phyloP scores from a whole-genome alignment of 225 moss, liverwort and hornwort genomes.

The Anthoceros angustus region DNA sequence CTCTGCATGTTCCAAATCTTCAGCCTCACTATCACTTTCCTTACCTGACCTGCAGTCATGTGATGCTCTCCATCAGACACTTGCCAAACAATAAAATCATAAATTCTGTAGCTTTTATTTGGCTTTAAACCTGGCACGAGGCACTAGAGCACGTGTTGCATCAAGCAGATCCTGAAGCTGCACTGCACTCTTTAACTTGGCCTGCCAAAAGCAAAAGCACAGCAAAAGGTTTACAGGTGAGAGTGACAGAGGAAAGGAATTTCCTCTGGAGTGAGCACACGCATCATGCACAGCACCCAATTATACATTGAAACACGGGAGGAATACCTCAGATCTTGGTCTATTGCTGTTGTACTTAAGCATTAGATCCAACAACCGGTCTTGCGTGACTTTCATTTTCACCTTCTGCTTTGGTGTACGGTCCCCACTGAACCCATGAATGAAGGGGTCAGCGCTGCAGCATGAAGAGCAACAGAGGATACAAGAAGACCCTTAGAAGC shows the following conservation, averaged over 20 bases:
- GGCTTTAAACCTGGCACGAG: slow-evolving; percentile 49
- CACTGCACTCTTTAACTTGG: slow-evolving; percentile 91
- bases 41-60: slow-evolving; percentile 53
- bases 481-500: background rate
- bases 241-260: background rate
- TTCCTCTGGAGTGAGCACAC: background rate
- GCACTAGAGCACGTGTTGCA: slow-evolving; percentile 90
- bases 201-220: slow-evolving; percentile 23
- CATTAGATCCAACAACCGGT: slow-evolving; percentile 84
- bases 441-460: background rate
- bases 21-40: slow-evolving; percentile 99
- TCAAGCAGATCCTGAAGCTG: slow-evolving; percentile 98
- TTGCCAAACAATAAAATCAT: slow-evolving; percentile 2
- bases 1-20: slow-evolving; percentile 90
- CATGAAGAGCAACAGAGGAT: background rate
- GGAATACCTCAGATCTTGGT: slow-evolving; percentile 64
- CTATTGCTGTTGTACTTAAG: slow-evolving; percentile 88
- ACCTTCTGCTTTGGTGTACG: slow-evolving; percentile 99
- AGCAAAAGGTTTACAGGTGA: background rate
- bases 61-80: slow-evolving; percentile 8
- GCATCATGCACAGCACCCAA: background rate
- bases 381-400: slow-evolving; percentile 98
- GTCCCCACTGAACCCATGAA: slow-evolving; percentile 46
- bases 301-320: background rate
- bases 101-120: background rate